phyloP scores from a whole-genome alignment of 2,329 filamentous ascomycete species.

The Didymella pomorum region DNA sequence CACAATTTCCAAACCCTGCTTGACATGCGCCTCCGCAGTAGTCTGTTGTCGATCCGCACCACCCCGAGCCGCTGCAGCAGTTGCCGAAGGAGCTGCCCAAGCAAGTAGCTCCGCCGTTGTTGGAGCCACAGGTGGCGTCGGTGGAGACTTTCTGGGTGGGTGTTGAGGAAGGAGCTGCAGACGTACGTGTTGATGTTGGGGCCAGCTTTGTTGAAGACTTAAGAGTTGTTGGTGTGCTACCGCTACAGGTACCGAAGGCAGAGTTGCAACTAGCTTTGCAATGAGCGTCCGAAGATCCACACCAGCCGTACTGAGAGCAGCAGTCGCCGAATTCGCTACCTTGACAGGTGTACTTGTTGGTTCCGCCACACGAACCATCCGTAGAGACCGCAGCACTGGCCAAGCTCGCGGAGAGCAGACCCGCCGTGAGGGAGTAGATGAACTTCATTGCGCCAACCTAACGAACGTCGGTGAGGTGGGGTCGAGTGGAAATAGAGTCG shows the following conservation, averaged over 20 bases:
- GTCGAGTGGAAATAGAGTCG: neutral
- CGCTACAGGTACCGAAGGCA: constrained; percentile 42
- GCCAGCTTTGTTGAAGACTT: constrained; percentile 20
- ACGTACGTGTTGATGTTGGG: constrained; percentile 18
- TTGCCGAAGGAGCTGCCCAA: constrained; percentile 39
- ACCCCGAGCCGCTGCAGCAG: constrained; percentile 53
- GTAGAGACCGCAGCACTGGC: constrained; percentile 44
- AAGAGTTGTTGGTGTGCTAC: constrained; percentile 22
- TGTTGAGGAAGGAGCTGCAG: constrained; percentile 30
- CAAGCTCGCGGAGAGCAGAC: constrained; percentile 30
- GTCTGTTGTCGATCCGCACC: constrained; percentile 52
- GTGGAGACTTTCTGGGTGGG: constrained; percentile 41
- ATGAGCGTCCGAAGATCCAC: constrained; percentile 44
- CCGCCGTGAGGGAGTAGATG: constrained; percentile 28
- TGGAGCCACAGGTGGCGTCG: constrained; percentile 55
- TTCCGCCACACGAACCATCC: constrained; percentile 54
- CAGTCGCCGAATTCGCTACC: constrained; percentile 56
- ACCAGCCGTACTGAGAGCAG: constrained; percentile 55
- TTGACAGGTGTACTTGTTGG: constrained; percentile 52
- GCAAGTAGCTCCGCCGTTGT: constrained; percentile 42
- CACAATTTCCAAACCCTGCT: constrained; percentile 42
- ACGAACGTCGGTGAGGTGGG: neutral
- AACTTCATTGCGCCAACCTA: constrained; percentile 30
- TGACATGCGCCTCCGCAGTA: constrained; percentile 47
- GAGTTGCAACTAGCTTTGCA: constrained; percentile 45